A percentile compares a stretch with the other conserved stretches of the same genome.
Evolutionary conservation across 23 red algal genomes (phyloP).

Genomic region (Pyropia haitanensis): DNA sequence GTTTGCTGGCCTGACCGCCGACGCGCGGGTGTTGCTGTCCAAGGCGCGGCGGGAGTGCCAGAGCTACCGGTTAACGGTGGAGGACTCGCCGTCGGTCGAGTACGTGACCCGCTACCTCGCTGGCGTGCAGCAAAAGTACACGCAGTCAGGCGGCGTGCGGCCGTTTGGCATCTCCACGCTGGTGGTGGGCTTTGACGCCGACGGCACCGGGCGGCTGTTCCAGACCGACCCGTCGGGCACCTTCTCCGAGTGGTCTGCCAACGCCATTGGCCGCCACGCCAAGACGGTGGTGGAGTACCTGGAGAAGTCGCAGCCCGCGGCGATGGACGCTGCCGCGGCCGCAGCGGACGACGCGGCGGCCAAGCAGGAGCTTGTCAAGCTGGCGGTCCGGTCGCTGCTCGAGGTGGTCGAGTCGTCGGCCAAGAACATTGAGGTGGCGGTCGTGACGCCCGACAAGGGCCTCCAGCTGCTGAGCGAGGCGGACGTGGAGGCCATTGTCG

Average conservation of each 20-base stretch:
- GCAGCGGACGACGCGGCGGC: slow-evolving; percentile 21
- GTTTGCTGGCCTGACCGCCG: slow-evolving; percentile 95
- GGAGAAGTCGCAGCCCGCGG: slow-evolving; percentile 80
- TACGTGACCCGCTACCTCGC: slow-evolving; percentile 95
- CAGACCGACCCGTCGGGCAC: slow-evolving; percentile 97
- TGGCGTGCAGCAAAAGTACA: slow-evolving; percentile 89
- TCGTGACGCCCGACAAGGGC: slow-evolving; percentile 48
- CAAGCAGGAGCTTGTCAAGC: slow-evolving; percentile 55
- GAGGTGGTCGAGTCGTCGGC: slow-evolving; percentile 91
- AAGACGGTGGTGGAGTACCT: slow-evolving; percentile 94
- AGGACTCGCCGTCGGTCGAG: slow-evolving; percentile 94
- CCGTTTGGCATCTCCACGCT: slow-evolving; percentile 93
- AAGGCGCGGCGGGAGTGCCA: slow-evolving; percentile 96
- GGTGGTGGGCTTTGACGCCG: slow-evolving; percentile 95
- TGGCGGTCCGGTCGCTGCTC: slow-evolving; percentile 80
- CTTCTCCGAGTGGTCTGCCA: slow-evolving; percentile 95
- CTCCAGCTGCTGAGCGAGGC: slow-evolving; percentile 51
- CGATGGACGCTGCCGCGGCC: slow-evolving; percentile 28
- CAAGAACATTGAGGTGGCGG: slow-evolving; percentile 91
- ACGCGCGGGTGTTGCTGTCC: slow-evolving; percentile 89
- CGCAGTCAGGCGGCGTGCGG: slow-evolving; percentile 91
- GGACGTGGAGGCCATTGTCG: slow-evolving; percentile 61
- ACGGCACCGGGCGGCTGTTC: slow-evolving; percentile 76
- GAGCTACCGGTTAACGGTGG: slow-evolving; percentile 92
- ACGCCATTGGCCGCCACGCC: slow-evolving; percentile 86